Percentiles rank a stretch among this genome's conserved stretches.
phyloP scores from a whole-genome alignment of 768 basidiomycete genomes.

The Hemileccinum rubropunctum region DNA sequence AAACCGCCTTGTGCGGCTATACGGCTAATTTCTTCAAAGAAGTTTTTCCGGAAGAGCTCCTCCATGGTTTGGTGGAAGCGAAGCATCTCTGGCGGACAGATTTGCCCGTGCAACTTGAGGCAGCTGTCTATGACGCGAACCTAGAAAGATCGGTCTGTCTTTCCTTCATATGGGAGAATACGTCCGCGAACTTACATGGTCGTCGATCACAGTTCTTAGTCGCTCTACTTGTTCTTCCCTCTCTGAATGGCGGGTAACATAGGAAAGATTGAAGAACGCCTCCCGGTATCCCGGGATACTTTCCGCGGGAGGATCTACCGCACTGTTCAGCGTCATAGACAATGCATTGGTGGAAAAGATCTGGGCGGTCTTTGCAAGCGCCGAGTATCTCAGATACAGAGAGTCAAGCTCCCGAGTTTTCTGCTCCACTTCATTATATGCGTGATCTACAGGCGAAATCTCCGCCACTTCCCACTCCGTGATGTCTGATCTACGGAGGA shows the following conservation, averaged over 20 bases:
- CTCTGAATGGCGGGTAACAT: slow-evolving; percentile 65
- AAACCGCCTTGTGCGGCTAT: slow-evolving; percentile 58
- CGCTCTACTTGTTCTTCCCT: slow-evolving; percentile 69
- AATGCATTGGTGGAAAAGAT: slow-evolving; percentile 74
- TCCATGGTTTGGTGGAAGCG: slow-evolving; percentile 90
- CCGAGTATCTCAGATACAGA: slow-evolving; percentile 67
- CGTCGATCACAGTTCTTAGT: slow-evolving; percentile 72
- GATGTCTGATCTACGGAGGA: slow-evolving; percentile 86
- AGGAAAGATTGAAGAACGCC: slow-evolving; percentile 71
- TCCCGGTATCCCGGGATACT: slow-evolving; percentile 76
- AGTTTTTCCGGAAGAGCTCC: slow-evolving; percentile 82
- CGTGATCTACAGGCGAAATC: slow-evolving; percentile 83
- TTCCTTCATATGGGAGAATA: background rate
- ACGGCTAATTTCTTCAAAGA: slow-evolving; percentile 76
- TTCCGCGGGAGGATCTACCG: slow-evolving; percentile 78
- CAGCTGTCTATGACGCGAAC: slow-evolving; percentile 81
- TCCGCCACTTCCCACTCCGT: slow-evolving; percentile 66
- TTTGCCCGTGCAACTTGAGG: slow-evolving; percentile 74
- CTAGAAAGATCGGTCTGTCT: slow-evolving; percentile 34
- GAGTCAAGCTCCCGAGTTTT: slow-evolving; percentile 76
- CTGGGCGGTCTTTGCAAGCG: slow-evolving; percentile 75
- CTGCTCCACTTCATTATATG: slow-evolving; percentile 74
- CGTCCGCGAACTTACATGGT: slow-evolving; percentile 53
- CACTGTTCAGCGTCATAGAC: slow-evolving; percentile 83
- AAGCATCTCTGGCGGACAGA: slow-evolving; percentile 87